phyloP scores from a whole-genome alignment of 768 basidiomycete species.

The Xerocomellus dryophilus region DNA sequence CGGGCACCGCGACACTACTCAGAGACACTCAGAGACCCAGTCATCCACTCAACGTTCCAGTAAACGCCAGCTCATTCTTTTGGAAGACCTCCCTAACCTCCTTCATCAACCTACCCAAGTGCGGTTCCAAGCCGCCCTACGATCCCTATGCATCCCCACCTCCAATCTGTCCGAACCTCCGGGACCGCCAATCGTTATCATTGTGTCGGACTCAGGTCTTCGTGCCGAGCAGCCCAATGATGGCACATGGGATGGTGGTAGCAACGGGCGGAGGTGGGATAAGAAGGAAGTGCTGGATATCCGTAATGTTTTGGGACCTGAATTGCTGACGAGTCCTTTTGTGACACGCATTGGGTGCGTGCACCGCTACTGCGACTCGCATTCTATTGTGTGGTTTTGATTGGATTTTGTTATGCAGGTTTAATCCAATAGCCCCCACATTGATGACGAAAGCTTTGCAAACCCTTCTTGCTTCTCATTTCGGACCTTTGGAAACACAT shows the following conservation, averaged over 20 bases:
- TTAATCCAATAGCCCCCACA: slow-evolving; percentile 90
- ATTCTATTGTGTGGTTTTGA: neutral
- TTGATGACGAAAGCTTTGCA: slow-evolving; percentile 78
- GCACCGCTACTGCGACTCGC: neutral
- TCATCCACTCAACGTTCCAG: slow-evolving; percentile 1
- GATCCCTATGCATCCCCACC: slow-evolving; percentile 45
- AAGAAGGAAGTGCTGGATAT: slow-evolving; percentile 61
- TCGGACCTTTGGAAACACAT: slow-evolving; percentile 29
- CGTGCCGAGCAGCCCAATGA: slow-evolving; percentile 60
- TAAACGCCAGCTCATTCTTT: slow-evolving; percentile 63
- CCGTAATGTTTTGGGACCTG: slow-evolving; percentile 66
- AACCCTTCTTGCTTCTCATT: slow-evolving; percentile 49
- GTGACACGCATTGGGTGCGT: slow-evolving; percentile 79
- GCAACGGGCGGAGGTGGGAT: slow-evolving; percentile 42
- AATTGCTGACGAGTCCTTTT: slow-evolving; percentile 66
- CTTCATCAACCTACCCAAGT: slow-evolving; percentile 65
- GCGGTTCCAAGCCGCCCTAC: slow-evolving; percentile 69
- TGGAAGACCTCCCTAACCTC: slow-evolving; percentile 92
- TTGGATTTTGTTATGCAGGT: slow-evolving; percentile 44
- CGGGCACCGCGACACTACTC: slow-evolving; percentile 7
- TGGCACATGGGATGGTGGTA: slow-evolving; percentile 46
- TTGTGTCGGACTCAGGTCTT: slow-evolving; percentile 80
- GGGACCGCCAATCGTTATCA: slow-evolving; percentile 67
- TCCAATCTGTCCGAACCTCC: slow-evolving; percentile 20
- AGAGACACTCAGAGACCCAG: slow-evolving; percentile 2